phyloP scores from a whole-genome alignment of 2,329 filamentous ascomycete species.

The Peltaster fructicola region DNA sequence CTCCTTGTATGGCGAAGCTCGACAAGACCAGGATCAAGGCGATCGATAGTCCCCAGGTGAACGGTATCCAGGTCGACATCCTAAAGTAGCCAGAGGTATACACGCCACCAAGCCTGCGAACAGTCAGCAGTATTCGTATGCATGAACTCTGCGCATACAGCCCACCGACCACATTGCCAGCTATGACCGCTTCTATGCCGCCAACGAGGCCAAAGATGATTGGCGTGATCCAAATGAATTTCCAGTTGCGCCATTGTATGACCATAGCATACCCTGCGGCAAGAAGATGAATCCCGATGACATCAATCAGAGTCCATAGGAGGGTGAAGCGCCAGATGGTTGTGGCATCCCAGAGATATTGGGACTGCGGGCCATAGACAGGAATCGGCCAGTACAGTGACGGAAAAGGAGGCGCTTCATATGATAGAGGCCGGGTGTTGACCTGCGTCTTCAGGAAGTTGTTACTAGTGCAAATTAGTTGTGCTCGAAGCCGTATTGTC shows the following conservation, averaged over 20 bases:
- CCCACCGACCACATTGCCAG: slow-evolving; percentile 64
- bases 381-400: slow-evolving; percentile 61
- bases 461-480: too few species aligned
- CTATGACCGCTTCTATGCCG: slow-evolving; percentile 57
- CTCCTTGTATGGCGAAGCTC: slow-evolving; percentile 84
- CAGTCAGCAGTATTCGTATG: not conserved
- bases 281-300: slow-evolving; percentile 54
- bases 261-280: slow-evolving; percentile 54
- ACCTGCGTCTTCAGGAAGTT: slow-evolving; percentile 28
- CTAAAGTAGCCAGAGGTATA: slow-evolving; percentile 69
- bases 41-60: slow-evolving; percentile 74
- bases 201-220: slow-evolving; percentile 54
- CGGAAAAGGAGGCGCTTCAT: slow-evolving; percentile 56
- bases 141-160: slow-evolving; percentile 37
- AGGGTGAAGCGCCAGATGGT: slow-evolving; percentile 82
- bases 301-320: slow-evolving; percentile 70
- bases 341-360: slow-evolving; percentile 52
- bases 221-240: slow-evolving; percentile 51
- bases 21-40: slow-evolving; percentile 68
- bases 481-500: too few species aligned
- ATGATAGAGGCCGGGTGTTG: slow-evolving; percentile 36
- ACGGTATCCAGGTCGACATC: slow-evolving; percentile 90
- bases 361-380: slow-evolving; percentile 35
- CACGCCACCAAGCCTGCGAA: slow-evolving; percentile 51
- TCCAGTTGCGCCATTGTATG: slow-evolving; percentile 45